A percentile compares a stretch with the other conserved stretches of the same genome.
These are phyloP conservation scores for Platanthera zijinensis DNA, from an alignment of 106 monocot genomes.

Conservation along the genomic window DNA sequence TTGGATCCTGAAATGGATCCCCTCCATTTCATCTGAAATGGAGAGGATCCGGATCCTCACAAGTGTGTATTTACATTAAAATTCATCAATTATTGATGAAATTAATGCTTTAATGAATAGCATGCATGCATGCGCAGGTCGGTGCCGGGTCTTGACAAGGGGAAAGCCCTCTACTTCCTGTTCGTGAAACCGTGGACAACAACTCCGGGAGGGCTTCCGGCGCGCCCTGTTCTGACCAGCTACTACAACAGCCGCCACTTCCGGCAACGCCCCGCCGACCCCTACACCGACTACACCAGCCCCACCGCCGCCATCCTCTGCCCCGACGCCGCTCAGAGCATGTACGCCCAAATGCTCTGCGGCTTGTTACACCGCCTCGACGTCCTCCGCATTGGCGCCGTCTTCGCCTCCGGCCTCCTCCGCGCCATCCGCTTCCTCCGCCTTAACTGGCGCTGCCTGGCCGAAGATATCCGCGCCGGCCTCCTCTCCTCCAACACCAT, in stretches of 20 bases:
- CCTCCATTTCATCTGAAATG: too few species aligned
- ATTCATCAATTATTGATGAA: neutral
- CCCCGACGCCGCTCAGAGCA: slow-evolving; percentile 25
- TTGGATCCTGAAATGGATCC: too few species aligned
- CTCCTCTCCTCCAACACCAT: slow-evolving; percentile 12
- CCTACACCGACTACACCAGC: slow-evolving; percentile 57
- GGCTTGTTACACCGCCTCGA: slow-evolving; percentile 42
- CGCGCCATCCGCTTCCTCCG: slow-evolving; percentile 67
- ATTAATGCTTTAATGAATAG: neutral
- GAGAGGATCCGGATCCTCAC: too few species aligned
- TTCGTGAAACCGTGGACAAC: slow-evolving; percentile 53
- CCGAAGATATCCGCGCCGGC: slow-evolving; percentile 36
- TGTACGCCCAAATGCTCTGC: slow-evolving; percentile 42
- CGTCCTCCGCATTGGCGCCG: slow-evolving; percentile 57
- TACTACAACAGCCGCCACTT: slow-evolving; percentile 34
- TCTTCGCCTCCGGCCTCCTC: slow-evolving; percentile 69
- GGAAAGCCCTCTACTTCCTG: slow-evolving; percentile 61
- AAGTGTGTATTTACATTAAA: neutral
- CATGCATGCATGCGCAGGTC: slow-evolving; percentile 18
- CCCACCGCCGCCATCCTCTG: slow-evolving; percentile 42
- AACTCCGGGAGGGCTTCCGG: slow-evolving; percentile 53
- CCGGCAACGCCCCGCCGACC: slow-evolving; percentile 37
- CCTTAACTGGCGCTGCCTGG: slow-evolving; percentile 41
- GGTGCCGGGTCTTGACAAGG: slow-evolving; percentile 59
- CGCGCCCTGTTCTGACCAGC: slow-evolving; percentile 43